Evolutionary conservation across 2,329 filamentous ascomycete genomes (phyloP), one percentile per base, ranked within the genome.

Genomic region (Fusarium nematophilum): DNA sequence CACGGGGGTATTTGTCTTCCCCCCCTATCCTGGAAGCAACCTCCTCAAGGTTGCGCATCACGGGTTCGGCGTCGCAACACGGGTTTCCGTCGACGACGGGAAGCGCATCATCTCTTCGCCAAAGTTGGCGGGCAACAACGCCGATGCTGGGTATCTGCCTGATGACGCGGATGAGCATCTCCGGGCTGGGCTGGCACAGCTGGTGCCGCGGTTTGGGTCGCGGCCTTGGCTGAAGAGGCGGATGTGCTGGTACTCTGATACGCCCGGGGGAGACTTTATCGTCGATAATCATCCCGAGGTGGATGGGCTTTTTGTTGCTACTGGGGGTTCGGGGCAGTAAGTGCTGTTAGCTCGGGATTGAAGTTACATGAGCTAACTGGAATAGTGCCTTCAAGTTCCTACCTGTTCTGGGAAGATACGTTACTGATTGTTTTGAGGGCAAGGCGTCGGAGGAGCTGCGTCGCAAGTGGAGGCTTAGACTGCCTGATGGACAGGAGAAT

Each of bases 1-100:
- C 43, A 79, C 77, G 4, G 81, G 83, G 2, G 79, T 82, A 46
- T 85, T 85, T 65, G 77, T 79, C 42, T 84, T 85, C 57, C 83
- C 83, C 18, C 82, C 83, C 1, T 77, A 74, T 0, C 74, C 75
- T 1, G 75, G 78, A 11, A 73, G 76, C 17, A 76, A 80, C 38
- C 49, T 83, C 11, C 75, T 88, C 30, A 89, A 88, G 67, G 74
- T 88, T 34, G 85, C 85, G 1, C 76, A 85, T 9, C 86, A 88
- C 68, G 83, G 80, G 0, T 86, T 80, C 59, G 86, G 86, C 1
- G 87, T 84, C 62, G 71, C 75, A 6, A 72, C 66, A n/a, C 37
- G 59, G 9, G 54, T 61, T 21, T n/a, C 33, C 9, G 53, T 55
- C 13, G 70, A 36, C 37, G 26, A 14, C 7, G 43, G 29, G 6